phyloP scores from a whole-genome alignment of 306 rosid genomes.

The Cicer chorassanicum region DNA sequence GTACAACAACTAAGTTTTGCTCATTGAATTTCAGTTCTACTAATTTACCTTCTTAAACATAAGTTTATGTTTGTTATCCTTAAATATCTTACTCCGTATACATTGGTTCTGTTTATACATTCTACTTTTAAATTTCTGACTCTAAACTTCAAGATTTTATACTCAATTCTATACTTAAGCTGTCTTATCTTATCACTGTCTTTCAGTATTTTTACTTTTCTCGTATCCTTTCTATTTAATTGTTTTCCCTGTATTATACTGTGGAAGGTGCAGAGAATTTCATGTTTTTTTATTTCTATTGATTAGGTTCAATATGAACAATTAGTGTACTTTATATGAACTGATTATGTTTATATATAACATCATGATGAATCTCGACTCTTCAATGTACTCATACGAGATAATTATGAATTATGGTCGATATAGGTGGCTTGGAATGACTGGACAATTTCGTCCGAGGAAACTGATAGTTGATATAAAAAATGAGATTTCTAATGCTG shows the following conservation, averaged over 20 bases:
- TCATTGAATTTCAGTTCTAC: not conserved
- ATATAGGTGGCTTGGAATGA: slow-evolving; percentile 82
- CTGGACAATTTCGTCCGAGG: slow-evolving; percentile 86
- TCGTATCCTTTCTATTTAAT: not conserved
- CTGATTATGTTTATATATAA: slow-evolving; percentile 15
- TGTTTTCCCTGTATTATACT: not conserved
- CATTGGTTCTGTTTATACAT: slow-evolving; percentile 11
- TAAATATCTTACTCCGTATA: not conserved
- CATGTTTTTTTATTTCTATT: not conserved
- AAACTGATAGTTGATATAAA: slow-evolving; percentile 69
- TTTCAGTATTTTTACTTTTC: not conserved
- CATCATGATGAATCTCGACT: slow-evolving; percentile 27
- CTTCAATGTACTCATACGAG: slow-evolving; percentile 25
- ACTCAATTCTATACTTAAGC: not conserved
- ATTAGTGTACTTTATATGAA: slow-evolving; percentile 19
- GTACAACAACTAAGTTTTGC: not conserved
- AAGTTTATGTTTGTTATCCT: not conserved
- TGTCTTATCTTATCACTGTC: not conserved
- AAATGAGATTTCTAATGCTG: slow-evolving; percentile 60
- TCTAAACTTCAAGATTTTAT: not conserved
- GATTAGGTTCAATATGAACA: not conserved
- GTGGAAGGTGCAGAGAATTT: not conserved
- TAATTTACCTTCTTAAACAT: not conserved
- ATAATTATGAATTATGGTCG: slow-evolving; percentile 17
- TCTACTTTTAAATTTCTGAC: not conserved